Base-by-base conservation (phyloP, 2,329 filamentous ascomycete species). In the Neonectria sp. region DNA sequence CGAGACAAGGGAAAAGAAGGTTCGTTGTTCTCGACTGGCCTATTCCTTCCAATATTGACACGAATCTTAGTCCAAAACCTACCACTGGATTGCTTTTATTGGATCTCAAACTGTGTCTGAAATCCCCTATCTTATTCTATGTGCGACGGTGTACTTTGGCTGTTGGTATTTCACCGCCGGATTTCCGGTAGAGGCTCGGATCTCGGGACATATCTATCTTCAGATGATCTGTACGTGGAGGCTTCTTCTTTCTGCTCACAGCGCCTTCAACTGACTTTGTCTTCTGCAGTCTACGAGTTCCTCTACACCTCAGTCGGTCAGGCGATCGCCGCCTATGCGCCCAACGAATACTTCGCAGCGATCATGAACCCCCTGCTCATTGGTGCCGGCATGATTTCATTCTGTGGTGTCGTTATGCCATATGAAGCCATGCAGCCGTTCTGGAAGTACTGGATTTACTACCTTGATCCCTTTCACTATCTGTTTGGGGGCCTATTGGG, bases 71-170 rank as follows among this genome's bases (percentile, higher is more conserved):
- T 83, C 80, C 0, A 86, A 86, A 78, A 86, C 82, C 53, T 86
- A 86, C 63, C 79, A 80, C 60, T 86, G 85, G 85, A 69, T 84
- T 8, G 83, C 86, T 2, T 89, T 88, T 63, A 84, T 86, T 8
- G 83, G 82, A 0, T 86, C 83, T 1, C 80, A 85, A 13, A 79
- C 81, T 9, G 72, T 82, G 12, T 79, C 78, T 2, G 81, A 83
- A 70, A 72, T 83, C n/a, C 82, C 82, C 0, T 81, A 81, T 58
- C 71, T 82, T 1, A 71, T 78, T 59, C 63, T 82, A 45, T 82
- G 79, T 58, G 81, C 75, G 1, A 78, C 80, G 0, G 55, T 84
- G 1, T 85, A 85, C 75, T 84, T 81, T 64, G 75, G 77, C 33
- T 87, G 84, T 68, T 89, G 85, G 84, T 88, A 88, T 75, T 88